Evolutionary conservation across 495 filamentous ascomycete species (phyloP).

Genomic region (Neurospora sp.): DNA sequence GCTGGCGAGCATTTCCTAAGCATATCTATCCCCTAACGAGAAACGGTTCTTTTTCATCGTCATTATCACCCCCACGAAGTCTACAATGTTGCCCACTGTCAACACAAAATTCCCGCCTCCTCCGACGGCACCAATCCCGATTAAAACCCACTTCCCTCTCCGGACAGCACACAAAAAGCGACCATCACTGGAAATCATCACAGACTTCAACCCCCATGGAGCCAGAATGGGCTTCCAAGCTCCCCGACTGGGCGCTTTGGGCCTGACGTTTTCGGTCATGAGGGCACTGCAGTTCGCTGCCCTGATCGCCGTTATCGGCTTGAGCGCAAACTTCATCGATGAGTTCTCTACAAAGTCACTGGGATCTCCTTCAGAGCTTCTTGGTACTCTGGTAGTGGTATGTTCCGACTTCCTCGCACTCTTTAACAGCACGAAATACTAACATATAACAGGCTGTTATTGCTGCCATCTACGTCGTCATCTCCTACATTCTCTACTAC

Average conservation of each 20-base stretch:
- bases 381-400: conserved; percentile 73
- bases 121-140: conserved; percentile 17
- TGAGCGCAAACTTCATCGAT: conserved; percentile 75
- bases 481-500: conserved; percentile 71
- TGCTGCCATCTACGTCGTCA: conserved; percentile 65
- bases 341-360: conserved; percentile 54
- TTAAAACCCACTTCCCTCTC: conserved; percentile 16
- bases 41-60: neutral
- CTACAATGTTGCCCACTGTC: conserved; percentile 17
- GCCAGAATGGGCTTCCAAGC: conserved; percentile 41
- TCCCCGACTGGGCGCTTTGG: conserved; percentile 66
- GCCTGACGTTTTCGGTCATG: conserved; percentile 64
- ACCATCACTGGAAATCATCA: conserved; percentile 19
- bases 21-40: neutral
- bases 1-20: neutral
- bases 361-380: conserved; percentile 57
- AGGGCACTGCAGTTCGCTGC: conserved; percentile 59
- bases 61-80: neutral
- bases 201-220: conserved; percentile 25
- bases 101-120: conserved; percentile 16
- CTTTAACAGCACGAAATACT: neutral
- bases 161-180: conserved; percentile 18
- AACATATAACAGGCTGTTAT: conserved; percentile 51
- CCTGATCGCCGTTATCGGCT: conserved; percentile 70
- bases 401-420: conserved; percentile 17